These are phyloP conservation scores for Gracilaria domingensis DNA, from an alignment of 23 red algal species.

Conservation along the genomic window DNA sequence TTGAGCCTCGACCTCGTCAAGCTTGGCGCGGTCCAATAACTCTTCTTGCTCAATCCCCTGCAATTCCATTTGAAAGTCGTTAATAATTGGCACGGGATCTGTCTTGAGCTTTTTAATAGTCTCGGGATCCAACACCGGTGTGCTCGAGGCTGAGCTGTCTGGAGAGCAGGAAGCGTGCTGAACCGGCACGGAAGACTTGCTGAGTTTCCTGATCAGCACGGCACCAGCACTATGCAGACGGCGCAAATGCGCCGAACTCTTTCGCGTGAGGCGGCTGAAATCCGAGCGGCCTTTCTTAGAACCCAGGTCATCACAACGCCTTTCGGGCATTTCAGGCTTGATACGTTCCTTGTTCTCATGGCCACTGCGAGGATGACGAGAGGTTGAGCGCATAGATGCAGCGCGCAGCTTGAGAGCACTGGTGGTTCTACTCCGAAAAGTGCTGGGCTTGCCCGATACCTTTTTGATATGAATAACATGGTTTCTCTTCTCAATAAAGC, in stretches of 20 bases:
- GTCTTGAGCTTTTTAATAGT: slow-evolving; percentile 50
- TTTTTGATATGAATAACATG: slow-evolving; percentile 30
- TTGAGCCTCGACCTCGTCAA: slow-evolving; percentile 26
- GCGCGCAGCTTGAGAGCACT: slow-evolving; percentile 35
- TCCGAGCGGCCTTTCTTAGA: not conserved
- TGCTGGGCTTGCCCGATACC: slow-evolving; percentile 41
- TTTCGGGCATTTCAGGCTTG: not conserved
- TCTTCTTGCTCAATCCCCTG: slow-evolving; percentile 40
- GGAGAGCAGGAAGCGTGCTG: slow-evolving; percentile 3
- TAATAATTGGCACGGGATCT: slow-evolving; percentile 27
- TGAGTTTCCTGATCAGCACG: slow-evolving; percentile 51
- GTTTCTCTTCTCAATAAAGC: slow-evolving; percentile 14
- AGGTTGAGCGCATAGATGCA: slow-evolving; percentile 31
- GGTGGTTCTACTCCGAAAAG: slow-evolving; percentile 35
- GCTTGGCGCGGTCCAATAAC: slow-evolving; percentile 40
- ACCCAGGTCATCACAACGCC: slow-evolving; percentile 15
- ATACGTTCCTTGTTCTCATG: not conserved
- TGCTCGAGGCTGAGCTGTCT: not conserved
- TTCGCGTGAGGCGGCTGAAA: slow-evolving; percentile 30
- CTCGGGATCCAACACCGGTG: slow-evolving; percentile 39
- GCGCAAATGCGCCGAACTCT: slow-evolving; percentile 37
- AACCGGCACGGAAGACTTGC: not conserved
- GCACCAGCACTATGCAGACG: slow-evolving; percentile 59
- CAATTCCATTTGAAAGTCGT: slow-evolving; percentile 35
- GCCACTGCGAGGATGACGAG: slow-evolving; percentile 7